These are phyloP conservation scores for Blastocladiella britannica DNA, from an alignment of 192 early-diverging fungal species.

Conservation along the genomic window DNA sequence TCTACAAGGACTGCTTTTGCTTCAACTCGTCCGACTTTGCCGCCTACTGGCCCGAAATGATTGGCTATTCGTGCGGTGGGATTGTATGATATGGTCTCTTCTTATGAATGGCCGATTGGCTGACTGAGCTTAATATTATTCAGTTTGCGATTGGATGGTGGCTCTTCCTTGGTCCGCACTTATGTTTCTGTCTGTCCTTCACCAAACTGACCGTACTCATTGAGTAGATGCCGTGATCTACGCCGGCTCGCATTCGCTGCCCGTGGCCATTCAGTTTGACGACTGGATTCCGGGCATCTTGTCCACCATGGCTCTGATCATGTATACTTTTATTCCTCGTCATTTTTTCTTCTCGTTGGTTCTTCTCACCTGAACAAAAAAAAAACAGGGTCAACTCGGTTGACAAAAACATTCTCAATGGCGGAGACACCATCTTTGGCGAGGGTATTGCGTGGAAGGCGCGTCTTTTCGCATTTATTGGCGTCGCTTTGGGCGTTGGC, in stretches of 20 bases:
- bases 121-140: no score
- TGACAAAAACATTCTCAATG: constrained; percentile 19
- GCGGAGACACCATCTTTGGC: constrained; percentile 12
- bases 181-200: no score
- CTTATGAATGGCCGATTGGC: no score
- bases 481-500: constrained; percentile 25
- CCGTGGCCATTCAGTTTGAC: constrained; percentile 14
- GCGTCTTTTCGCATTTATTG: constrained; percentile 23
- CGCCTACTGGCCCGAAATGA: neutral
- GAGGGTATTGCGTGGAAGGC: constrained; percentile 21
- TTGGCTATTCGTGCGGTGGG: neutral
- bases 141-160: constrained; percentile 1
- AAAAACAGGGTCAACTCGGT: constrained; percentile 23
- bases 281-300: constrained; percentile 29
- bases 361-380: neutral
- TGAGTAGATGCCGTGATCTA: neutral
- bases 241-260: constrained; percentile 3
- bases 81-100: no score
- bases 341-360: neutral
- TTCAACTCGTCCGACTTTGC: neutral
- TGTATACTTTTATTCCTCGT: constrained; percentile 7
- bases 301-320: constrained; percentile 23
- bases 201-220: no score
- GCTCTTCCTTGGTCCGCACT: neutral
- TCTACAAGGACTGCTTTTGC: constrained; percentile 1